Conservation (phyloP, 305 asterid species). For the Petunia hybrid region DNA sequence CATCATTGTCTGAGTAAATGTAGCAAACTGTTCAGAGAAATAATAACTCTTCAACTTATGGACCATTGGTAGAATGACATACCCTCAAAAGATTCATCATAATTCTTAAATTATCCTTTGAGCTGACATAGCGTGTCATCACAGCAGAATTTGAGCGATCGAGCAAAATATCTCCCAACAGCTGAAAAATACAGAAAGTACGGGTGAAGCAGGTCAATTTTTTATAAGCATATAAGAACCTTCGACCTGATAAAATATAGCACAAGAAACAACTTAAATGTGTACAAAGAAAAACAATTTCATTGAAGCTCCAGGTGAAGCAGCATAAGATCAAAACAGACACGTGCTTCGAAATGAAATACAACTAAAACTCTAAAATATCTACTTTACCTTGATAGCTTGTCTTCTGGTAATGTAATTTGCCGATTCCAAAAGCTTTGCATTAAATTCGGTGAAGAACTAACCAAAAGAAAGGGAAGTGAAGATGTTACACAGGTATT, state of each 20-base stretch:
- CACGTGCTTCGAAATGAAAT: not conserved
- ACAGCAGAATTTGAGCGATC: slow-evolving; percentile 78
- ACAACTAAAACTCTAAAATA: not conserved
- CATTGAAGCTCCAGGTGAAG: not conserved
- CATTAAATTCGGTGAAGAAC: slow-evolving; percentile 87
- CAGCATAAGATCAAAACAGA: not conserved
- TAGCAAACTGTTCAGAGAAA: not conserved
- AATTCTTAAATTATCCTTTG: slow-evolving; percentile 72
- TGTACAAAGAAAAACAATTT: not conserved
- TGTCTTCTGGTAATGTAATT: slow-evolving; percentile 89
- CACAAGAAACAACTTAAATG: not conserved
- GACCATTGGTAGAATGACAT: slow-evolving; percentile 32
- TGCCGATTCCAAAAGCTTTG: slow-evolving; percentile 77
- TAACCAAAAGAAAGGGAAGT: slow-evolving; percentile 33
- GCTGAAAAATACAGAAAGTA: slow-evolving; percentile 47
- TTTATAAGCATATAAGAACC: too few species aligned
- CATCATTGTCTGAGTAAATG: not conserved
- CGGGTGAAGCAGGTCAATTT: not conserved
- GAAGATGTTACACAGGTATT: not conserved
- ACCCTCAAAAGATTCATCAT: slow-evolving; percentile 95
- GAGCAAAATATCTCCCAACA: slow-evolving; percentile 87
- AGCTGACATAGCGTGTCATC: slow-evolving; percentile 87
- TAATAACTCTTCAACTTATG: not conserved
- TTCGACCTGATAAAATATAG: not conserved
- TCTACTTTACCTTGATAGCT: slow-evolving; percentile 70